A percentile compares a stretch with the other conserved stretches of the same genome.
These are phyloP conservation scores for Pseudogymnoascus sp. DNA, from an alignment of 2,329 filamentous ascomycete genomes.

Conservation along the genomic window DNA sequence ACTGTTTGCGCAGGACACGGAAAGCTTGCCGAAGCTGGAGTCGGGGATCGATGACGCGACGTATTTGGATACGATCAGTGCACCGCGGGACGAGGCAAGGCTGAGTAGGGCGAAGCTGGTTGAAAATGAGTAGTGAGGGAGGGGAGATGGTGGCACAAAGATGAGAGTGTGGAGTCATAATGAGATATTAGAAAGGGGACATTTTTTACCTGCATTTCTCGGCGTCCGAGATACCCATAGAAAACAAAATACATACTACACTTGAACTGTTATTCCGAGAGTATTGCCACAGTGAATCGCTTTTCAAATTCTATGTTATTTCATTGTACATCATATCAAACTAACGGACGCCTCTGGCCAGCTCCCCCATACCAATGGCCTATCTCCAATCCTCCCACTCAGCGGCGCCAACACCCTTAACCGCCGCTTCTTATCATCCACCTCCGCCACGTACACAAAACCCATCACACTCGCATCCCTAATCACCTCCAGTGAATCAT, in stretches of 20 bases:
- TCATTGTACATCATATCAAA: conserved; percentile 22
- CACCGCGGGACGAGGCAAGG: conserved; percentile 34
- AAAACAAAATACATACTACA: conserved; percentile 2
- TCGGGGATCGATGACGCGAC: conserved; percentile 51
- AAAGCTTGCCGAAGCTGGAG: conserved; percentile 35
- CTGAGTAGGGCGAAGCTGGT: conserved; percentile 20
- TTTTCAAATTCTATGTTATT: not conserved
- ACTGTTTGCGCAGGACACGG: conserved; percentile 45
- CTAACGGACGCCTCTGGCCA: conserved; percentile 78
- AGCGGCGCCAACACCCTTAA: conserved; percentile 79
- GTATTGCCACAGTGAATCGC: not conserved
- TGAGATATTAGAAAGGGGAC: not conserved
- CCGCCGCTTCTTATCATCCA: conserved; percentile 77
- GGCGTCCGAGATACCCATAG: conserved; percentile 13
- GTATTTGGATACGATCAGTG: conserved; percentile 59
- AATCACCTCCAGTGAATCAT: conserved; percentile 65
- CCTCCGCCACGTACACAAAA: conserved; percentile 86
- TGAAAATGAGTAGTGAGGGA: not conserved
- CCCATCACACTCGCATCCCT: conserved; percentile 81
- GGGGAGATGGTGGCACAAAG: not conserved
- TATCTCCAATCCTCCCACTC: conserved; percentile 70
- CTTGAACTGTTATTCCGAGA: not conserved
- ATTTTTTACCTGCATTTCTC: conserved; percentile 12
- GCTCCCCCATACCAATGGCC: conserved; percentile 74
- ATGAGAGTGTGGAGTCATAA: not conserved